Evolutionary conservation across 768 basidiomycete genomes (phyloP).

Genomic region (Termitomyces sp.): DNA sequence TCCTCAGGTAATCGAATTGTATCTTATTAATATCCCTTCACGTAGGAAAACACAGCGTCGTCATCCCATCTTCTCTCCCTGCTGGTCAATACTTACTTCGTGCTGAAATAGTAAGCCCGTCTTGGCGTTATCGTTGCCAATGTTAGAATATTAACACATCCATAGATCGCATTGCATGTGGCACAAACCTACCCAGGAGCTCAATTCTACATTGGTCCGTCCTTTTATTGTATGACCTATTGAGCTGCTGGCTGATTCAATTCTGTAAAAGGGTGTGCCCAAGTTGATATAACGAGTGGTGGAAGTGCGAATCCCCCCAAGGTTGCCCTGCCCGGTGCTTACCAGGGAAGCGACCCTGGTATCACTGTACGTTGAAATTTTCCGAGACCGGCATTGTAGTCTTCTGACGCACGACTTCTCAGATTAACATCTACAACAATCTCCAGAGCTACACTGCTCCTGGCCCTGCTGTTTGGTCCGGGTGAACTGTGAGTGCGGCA

Average conservation of each 20-base stretch:
- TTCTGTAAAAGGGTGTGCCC: slow-evolving; percentile 34
- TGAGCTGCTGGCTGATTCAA: not conserved
- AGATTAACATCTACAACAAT: slow-evolving; percentile 54
- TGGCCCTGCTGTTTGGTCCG: slow-evolving; percentile 33
- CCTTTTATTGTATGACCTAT: not conserved
- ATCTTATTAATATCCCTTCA: not conserved
- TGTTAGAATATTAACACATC: not conserved
- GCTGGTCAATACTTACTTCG: slow-evolving; percentile 46
- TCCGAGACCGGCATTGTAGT: not conserved
- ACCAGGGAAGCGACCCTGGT: slow-evolving; percentile 41
- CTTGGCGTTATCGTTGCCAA: not conserved
- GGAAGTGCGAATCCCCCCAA: slow-evolving; percentile 42
- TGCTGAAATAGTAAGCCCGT: slow-evolving; percentile 36
- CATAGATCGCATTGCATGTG: slow-evolving; percentile 30
- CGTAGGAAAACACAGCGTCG: slow-evolving; percentile 27
- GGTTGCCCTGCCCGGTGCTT: slow-evolving; percentile 43
- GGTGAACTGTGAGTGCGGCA: slow-evolving; percentile 17
- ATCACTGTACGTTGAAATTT: slow-evolving; percentile 30
- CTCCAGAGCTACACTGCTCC: slow-evolving; percentile 44
- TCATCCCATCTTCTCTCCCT: slow-evolving; percentile 39
- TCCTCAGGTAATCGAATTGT: not conserved
- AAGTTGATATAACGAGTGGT: slow-evolving; percentile 39
- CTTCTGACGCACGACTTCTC: not conserved
- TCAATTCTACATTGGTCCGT: slow-evolving; percentile 40
- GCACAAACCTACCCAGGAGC: slow-evolving; percentile 41